Percentiles rank a stretch among this genome's conserved stretches.
These are phyloP conservation scores for Rhododendron ferrugineum DNA, from an alignment of 148 eudicot species.

Conservation along the genomic window DNA sequence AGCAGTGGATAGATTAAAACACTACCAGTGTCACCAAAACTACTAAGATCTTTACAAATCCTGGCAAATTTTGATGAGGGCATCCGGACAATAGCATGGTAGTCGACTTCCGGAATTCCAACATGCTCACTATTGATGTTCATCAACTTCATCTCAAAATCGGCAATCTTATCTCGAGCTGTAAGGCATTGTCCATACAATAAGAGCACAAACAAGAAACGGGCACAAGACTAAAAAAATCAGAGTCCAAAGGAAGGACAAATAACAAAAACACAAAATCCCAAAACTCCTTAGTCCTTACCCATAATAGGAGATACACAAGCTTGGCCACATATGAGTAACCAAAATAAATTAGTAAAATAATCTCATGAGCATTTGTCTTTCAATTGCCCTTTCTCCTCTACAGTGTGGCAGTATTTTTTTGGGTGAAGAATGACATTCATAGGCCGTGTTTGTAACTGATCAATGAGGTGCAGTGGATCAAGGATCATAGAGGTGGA, in stretches of 20 bases:
- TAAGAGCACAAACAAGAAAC: not conserved
- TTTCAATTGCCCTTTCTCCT: not conserved
- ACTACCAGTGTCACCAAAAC: slow-evolving; percentile 64
- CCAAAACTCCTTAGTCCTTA: not conserved
- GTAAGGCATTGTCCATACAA: not conserved
- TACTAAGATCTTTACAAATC: slow-evolving; percentile 46
- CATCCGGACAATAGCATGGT: slow-evolving; percentile 61
- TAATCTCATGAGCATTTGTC: not conserved
- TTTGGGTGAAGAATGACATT: not conserved
- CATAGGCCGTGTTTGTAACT: not conserved
- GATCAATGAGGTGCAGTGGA: not conserved
- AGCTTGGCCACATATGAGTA: not conserved
- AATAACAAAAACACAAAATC: not conserved
- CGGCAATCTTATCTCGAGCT: slow-evolving; percentile 61
- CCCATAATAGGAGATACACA: not conserved
- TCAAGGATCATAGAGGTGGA: not conserved
- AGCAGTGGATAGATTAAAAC: not conserved
- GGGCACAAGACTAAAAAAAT: not conserved
- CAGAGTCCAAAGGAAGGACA: not conserved
- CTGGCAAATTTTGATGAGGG: slow-evolving; percentile 47
- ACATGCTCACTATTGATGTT: slow-evolving; percentile 67
- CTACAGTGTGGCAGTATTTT: not conserved
- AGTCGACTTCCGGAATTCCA: slow-evolving; percentile 63
- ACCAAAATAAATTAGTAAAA: not conserved
- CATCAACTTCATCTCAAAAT: slow-evolving; percentile 71